Evolutionary conservation across 768 basidiomycete genomes (phyloP), one percentile per base, ranked within the genome.

Genomic region (Suillus plorans): DNA sequence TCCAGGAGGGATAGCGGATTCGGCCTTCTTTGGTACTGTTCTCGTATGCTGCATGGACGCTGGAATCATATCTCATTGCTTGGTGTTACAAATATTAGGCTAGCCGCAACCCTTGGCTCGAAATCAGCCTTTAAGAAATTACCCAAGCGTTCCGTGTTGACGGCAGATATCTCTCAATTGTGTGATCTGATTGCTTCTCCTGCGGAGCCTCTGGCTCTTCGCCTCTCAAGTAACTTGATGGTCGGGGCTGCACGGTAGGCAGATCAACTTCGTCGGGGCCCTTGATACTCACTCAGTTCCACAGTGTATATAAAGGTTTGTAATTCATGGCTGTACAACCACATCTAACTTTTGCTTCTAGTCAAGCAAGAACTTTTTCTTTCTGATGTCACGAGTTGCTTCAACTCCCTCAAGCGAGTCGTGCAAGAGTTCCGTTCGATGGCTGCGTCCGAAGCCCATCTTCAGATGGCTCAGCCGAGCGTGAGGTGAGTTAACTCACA

Each of bases 81-180:
- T 31, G 34, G 16, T 61, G 13, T 60, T 8, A 20, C n/a, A 25
- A 58, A 62, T 20, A 22, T 37, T 64, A 97, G 95, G 95, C 86
- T 97, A 28, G 93, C 93, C 9, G 94, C 95, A 2, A 97, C 95
- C 1, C 80, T 96, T 28, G 95, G 95, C 49, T 89, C 94, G 9
- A 91, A 89, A 77, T 91, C 92, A n/a, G 85, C 87, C 16, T 91
- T 94, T 77, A 92, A 86, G 71, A 94, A 90, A 71, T 79, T 97
- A 5, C 89, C 93, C 4, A 89, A 86, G 74, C 87, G 89, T 67
- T 91, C 92, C 62, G 89, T 96, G n/a, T 80, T 93, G 69, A 88
- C 86, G 4, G 92, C 94, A 42, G 89, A 97, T 74, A 94, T 97
- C 55, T 76, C 86, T 41, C 85, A 91, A 74, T 77, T 96, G 71